phyloP scores from a whole-genome alignment of 2,329 filamentous ascomycete species.

The Ophiostoma triangulosporum region DNA sequence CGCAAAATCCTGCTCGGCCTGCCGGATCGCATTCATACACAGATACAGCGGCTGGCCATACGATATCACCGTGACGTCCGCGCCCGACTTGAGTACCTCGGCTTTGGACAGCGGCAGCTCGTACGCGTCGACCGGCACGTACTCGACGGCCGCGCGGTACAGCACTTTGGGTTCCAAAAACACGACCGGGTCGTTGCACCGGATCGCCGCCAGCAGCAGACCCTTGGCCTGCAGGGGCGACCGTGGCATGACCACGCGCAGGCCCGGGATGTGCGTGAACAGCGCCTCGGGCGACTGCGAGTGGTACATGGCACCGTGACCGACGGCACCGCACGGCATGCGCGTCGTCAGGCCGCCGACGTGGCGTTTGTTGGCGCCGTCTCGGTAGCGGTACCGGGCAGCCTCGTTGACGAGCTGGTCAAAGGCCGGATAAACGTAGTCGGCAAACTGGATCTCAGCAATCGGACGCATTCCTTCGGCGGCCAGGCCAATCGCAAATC shows the following conservation, averaged over 20 bases:
- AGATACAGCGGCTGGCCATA: conserved; percentile 85
- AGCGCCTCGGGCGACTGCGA: conserved; percentile 80
- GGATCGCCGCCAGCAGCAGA: conserved; percentile 62
- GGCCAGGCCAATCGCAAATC: conserved; percentile 82
- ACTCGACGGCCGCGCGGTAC: conserved; percentile 82
- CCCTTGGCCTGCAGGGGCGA: conserved; percentile 84
- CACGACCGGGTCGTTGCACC: conserved; percentile 72
- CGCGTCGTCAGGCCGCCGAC: conserved; percentile 72
- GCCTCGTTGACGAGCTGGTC: conserved; percentile 92
- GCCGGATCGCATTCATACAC: conserved; percentile 62
- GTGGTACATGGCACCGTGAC: conserved; percentile 79
- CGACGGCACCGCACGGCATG: conserved; percentile 84
- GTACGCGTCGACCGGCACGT: conserved; percentile 71
- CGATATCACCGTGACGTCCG: conserved; percentile 69
- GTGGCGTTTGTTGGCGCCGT: conserved; percentile 41
- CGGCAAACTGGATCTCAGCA: conserved; percentile 91
- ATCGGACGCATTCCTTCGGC: conserved; percentile 86
- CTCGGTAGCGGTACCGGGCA: conserved; percentile 73
- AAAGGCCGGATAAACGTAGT: conserved; percentile 87
- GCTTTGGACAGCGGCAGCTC: conserved; percentile 77
- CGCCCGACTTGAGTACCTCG: conserved; percentile 68
- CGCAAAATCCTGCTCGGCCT: conserved; percentile 55
- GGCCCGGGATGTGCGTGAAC: conserved; percentile 76
- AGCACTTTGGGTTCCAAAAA: conserved; percentile 93
- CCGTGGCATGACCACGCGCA: conserved; percentile 74